phyloP scores from a whole-genome alignment of 495 filamentous ascomycete genomes.

The Cudoniella acicularis region DNA sequence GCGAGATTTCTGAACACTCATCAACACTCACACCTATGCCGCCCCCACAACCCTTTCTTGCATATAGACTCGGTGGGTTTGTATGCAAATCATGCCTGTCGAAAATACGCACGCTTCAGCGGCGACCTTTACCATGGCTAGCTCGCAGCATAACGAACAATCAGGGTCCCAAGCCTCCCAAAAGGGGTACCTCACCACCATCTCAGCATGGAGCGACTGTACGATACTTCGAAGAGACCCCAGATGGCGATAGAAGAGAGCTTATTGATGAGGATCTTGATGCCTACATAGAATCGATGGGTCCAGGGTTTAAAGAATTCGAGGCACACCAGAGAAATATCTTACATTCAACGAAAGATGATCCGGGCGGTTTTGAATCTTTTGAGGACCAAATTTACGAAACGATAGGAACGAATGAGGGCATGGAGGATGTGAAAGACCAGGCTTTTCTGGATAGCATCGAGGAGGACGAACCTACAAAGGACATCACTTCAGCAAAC shows the following conservation, averaged over 20 bases:
- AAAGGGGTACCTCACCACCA: not conserved
- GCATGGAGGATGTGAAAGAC: not conserved
- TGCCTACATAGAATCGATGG: not conserved
- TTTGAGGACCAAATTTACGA: no score
- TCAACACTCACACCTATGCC: constrained; percentile 28
- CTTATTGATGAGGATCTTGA: constrained; percentile 4
- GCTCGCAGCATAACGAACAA: constrained; percentile 6
- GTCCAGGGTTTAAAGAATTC: not conserved
- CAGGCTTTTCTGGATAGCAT: not conserved
- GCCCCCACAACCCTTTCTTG: constrained; percentile 28
- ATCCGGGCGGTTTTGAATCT: no score
- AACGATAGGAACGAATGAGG: no score
- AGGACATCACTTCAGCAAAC: not conserved
- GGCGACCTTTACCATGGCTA: constrained; percentile 10
- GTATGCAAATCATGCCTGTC: constrained; percentile 36
- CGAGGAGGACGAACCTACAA: not conserved
- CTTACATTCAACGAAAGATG: not conserved
- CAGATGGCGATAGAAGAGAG: constrained; percentile 19
- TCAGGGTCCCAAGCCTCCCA: not conserved
- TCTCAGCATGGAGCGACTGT: not conserved
- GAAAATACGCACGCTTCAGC: constrained; percentile 21
- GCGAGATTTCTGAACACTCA: not conserved
- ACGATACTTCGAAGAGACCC: constrained; percentile 15
- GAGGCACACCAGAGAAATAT: not conserved
- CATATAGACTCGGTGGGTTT: constrained; percentile 28